Evolutionary conservation across 106 monocot species (phyloP), one percentile per base, ranked within the genome.

Genomic region (Gastrodia elata): DNA sequence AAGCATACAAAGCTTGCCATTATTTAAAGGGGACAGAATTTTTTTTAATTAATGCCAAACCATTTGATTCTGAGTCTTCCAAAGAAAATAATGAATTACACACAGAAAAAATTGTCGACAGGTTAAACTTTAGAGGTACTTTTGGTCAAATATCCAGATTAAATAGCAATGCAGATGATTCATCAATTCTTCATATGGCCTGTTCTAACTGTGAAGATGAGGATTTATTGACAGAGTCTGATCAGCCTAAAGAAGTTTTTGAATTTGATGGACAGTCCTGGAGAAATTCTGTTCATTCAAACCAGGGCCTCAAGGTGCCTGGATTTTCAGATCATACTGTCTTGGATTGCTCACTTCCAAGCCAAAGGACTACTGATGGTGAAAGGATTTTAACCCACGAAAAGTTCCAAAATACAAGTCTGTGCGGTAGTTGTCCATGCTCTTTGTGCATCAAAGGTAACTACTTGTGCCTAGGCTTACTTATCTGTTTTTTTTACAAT

Each of bases 341-440:
- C 37, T 67, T 67, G n/a, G 37, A 37, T 67, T 38, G 37, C 16
- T 36, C 67, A 67, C 18, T 36, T 36, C 20, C 7, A 37, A 67
- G 37, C 27, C 16, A 38, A 67, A 20, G 38, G 4, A 67, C 35
- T 37, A 5, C 34, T 37, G 67, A 67, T 18, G 16, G 5, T 38
- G 37, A 37, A 28, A 37, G 20, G 37, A 36, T 1, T 37, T 67
- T n/a, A 37, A 8, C 37, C 20, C 1, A 67, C 38, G 67, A 67
- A 36, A 67, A 38, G 67, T 67, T 37, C 20, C 34, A 38, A 67
- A 20, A 38, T 36, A n/a, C 38, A 67, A 67, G 37, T 37, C 15
- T 67, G 36, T 67, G 67, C 22, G 34, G 67, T 67, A 38, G 20
- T 38, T 36, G 67, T 38, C 37, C 67, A 67, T 67, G 67, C n/a